These are phyloP conservation scores for Daucus carota DNA, from an alignment of 129 eudicot species.

Conservation along the genomic window DNA sequence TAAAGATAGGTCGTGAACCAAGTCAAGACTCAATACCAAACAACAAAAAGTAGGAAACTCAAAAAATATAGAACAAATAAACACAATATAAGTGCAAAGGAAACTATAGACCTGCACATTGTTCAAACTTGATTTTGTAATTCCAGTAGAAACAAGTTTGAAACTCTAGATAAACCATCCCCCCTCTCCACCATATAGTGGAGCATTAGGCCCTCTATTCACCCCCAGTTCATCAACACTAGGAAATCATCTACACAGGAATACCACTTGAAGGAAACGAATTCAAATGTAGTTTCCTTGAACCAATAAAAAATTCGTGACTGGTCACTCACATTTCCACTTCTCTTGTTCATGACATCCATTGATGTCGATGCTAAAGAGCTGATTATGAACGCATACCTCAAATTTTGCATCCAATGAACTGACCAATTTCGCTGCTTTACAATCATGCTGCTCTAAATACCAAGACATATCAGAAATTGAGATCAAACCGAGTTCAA, in stretches of 20 bases:
- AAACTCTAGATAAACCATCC: constrained; percentile 45
- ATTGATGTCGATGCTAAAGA: too few relatives aligned
- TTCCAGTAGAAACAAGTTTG: constrained; percentile 30
- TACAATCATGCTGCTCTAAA: constrained; percentile 17
- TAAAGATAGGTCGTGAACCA: too few relatives aligned
- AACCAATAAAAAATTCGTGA: too few relatives aligned
- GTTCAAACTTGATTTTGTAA: constrained; percentile 46
- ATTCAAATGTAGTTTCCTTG: too few relatives aligned
- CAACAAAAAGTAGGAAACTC: constrained; percentile 7
- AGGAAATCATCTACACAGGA: too few relatives aligned
- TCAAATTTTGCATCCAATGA: neutral
- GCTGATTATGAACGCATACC: neutral
- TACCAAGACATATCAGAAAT: constrained; percentile 56
- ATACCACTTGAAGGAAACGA: too few relatives aligned
- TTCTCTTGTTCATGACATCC: too few relatives aligned
- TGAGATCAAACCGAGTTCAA: too few relatives aligned
- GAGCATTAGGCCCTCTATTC: too few relatives aligned
- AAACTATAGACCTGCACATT: constrained; percentile 60
- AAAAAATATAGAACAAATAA: neutral
- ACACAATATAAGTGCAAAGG: neutral
- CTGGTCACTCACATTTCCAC: too few relatives aligned
- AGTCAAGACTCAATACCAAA: too few relatives aligned
- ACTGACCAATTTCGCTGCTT: constrained; percentile 12
- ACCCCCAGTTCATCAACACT: too few relatives aligned
- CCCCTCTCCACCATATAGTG: constrained; percentile 28